A percentile compares a stretch with the other conserved stretches of the same genome.
Evolutionary conservation across 129 eudicot genomes (phyloP).

Genomic region (Deinandra increscens): DNA sequence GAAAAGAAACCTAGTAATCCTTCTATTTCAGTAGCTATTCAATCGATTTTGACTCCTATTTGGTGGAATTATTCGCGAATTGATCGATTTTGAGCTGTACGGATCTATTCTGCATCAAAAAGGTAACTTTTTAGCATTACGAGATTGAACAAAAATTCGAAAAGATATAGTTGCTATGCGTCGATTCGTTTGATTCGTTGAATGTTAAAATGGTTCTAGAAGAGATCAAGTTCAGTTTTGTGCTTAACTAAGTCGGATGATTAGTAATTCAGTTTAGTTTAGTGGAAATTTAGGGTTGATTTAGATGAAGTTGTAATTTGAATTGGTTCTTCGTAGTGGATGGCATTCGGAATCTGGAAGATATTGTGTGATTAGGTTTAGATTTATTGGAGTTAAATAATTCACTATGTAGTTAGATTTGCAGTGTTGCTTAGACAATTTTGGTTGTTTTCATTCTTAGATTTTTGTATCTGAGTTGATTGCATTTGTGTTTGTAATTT

Average conservation of each 20-base stretch:
- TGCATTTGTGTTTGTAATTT: constrained; percentile 2
- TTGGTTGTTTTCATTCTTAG: constrained; percentile 7
- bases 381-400: background rate
- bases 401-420: constrained; percentile 8
- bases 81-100: constrained; percentile 23
- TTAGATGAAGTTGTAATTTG: background rate
- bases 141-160: constrained; percentile 1
- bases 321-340: constrained; percentile 4
- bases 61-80: constrained; percentile 20
- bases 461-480: background rate
- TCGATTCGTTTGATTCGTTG: constrained; percentile 2
- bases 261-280: constrained; percentile 8
- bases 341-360: background rate
- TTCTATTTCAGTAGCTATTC: constrained; percentile 13
- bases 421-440: background rate
- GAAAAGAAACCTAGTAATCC: background rate
- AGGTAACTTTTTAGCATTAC: constrained; percentile 31
- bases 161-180: background rate
- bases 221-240: constrained; percentile 20
- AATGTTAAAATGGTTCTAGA: constrained; percentile 6
- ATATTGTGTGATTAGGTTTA: constrained; percentile 2
- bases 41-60: constrained; percentile 20
- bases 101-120: constrained; percentile 26
- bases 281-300: constrained; percentile 17
- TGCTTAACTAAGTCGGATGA: constrained; percentile 16